Evolutionary conservation across 176 grass and related monocot genomes (phyloP).

Genomic region (Oropetium thomaeum): DNA sequence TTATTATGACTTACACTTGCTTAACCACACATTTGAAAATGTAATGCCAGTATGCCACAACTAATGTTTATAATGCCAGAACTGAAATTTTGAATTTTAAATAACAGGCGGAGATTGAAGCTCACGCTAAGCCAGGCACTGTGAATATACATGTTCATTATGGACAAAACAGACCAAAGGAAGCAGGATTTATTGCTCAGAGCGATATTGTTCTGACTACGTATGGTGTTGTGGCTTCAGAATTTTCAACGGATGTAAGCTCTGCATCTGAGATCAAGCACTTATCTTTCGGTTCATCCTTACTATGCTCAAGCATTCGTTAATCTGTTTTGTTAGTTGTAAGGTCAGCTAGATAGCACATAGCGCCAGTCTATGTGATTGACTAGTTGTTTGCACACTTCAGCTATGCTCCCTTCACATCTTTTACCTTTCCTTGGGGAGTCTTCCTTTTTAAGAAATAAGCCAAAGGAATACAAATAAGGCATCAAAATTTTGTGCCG

Average conservation of each 20-base stretch:
- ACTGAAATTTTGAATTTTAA: slow-evolving; percentile 8
- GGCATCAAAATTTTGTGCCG: slow-evolving; percentile 5
- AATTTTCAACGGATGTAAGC: slow-evolving; percentile 82
- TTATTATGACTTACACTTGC: slow-evolving; percentile 4
- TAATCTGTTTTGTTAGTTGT: background rate
- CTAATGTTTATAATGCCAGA: slow-evolving; percentile 1
- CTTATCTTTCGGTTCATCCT: slow-evolving; percentile 3
- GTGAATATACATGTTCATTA: slow-evolving; percentile 88
- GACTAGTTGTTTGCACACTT: slow-evolving; percentile 5
- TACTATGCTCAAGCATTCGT: slow-evolving; percentile 10
- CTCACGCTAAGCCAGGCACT: slow-evolving; percentile 59
- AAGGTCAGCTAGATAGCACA: slow-evolving; percentile 1
- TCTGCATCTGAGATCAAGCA: slow-evolving; percentile 24
- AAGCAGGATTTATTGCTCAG: slow-evolving; percentile 67
- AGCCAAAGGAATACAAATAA: slow-evolving; percentile 6
- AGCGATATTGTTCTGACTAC: slow-evolving; percentile 89
- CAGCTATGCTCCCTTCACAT: background rate
- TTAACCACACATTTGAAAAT: slow-evolving; percentile 15
- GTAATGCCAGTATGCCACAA: background rate
- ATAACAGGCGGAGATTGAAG: slow-evolving; percentile 86
- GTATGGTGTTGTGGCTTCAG: slow-evolving; percentile 90
- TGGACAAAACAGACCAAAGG: slow-evolving; percentile 89
- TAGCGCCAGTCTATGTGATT: background rate
- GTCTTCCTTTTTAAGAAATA: background rate
- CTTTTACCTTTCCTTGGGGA: background rate